phyloP scores from a whole-genome alignment of 495 filamentous ascomycete species.

The Chlorociboria aeruginascens region DNA sequence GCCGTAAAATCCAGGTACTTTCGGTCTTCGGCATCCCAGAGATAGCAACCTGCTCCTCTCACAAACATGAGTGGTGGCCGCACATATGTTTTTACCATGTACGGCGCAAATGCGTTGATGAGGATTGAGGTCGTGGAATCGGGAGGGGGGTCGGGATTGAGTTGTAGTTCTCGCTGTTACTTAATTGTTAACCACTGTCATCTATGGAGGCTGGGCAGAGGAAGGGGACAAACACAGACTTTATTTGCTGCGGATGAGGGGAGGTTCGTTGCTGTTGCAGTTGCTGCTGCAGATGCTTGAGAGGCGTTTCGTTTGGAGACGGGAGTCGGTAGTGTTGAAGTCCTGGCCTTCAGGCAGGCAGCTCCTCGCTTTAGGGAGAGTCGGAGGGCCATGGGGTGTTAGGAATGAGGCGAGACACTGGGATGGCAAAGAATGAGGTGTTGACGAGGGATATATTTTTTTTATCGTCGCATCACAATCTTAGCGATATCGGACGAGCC shows the following conservation, averaged over 20 bases:
- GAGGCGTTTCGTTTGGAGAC: neutral
- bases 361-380: constrained; percentile 17
- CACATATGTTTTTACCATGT: constrained; percentile 91
- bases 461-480: constrained; percentile 4
- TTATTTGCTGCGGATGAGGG: constrained; percentile 13
- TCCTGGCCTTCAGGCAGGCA: constrained; percentile 4
- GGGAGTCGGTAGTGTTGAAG: too few species aligned
- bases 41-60: constrained; percentile 70
- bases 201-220: neutral
- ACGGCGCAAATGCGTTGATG: constrained; percentile 59
- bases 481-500: constrained; percentile 15
- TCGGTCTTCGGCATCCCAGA: constrained; percentile 83
- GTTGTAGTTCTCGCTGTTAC: constrained; percentile 45
- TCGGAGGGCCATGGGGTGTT: constrained; percentile 15
- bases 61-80: constrained; percentile 85
- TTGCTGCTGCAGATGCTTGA: constrained; percentile 14
- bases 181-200: neutral
- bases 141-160: constrained; percentile 65
- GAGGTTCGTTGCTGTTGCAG: constrained; percentile 21
- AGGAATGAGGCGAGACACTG: neutral
- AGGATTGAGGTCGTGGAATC: constrained; percentile 70
- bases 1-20: constrained; percentile 90
- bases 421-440: neutral
- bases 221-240: constrained; percentile 14
- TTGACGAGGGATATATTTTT: neutral